Percentiles rank a stretch among this genome's conserved stretches.
Evolutionary conservation across 495 filamentous ascomycete species (phyloP).

Genomic region (Penicillium canescens): DNA sequence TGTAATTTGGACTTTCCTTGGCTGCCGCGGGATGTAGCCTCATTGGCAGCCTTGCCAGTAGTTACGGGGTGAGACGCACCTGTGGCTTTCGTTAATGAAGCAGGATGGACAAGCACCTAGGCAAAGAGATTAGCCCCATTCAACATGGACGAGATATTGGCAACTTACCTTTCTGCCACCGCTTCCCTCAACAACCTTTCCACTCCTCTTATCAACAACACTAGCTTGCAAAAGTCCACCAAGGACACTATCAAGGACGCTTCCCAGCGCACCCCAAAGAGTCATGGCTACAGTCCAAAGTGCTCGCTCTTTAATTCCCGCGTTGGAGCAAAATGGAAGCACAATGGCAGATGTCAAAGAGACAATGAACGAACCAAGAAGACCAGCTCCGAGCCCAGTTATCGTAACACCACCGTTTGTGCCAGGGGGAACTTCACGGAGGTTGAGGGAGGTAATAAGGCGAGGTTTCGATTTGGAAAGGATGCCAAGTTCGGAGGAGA

Average conservation of each 20-base stretch:
- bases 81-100: conserved; percentile 15
- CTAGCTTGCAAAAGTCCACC: conserved; percentile 85
- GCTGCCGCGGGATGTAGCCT: conserved; percentile 27
- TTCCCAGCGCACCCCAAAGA: conserved; percentile 73
- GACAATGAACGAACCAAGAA: conserved; percentile 72
- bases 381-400: conserved; percentile 69
- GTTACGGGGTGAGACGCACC: conserved; percentile 2
- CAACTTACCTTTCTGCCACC: conserved; percentile 72
- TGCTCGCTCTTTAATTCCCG: conserved; percentile 49
- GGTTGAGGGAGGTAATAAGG: conserved; percentile 79
- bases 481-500: conserved; percentile 94
- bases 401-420: conserved; percentile 91
- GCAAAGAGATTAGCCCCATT: conserved; percentile 9
- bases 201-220: conserved; percentile 78
- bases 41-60: conserved; percentile 13
- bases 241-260: conserved; percentile 80
- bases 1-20: conserved; percentile 17
- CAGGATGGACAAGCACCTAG: conserved; percentile 44
- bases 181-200: conserved; percentile 85
- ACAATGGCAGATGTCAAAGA: conserved; percentile 63
- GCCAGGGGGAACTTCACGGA: conserved; percentile 77
- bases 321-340: conserved; percentile 66
- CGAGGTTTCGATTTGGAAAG: conserved; percentile 72
- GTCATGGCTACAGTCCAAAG: conserved; percentile 61
- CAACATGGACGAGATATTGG: conserved; percentile 2